Evolutionary conservation across 345 rosid species (phyloP).

Genomic region (Citrus inodora): DNA sequence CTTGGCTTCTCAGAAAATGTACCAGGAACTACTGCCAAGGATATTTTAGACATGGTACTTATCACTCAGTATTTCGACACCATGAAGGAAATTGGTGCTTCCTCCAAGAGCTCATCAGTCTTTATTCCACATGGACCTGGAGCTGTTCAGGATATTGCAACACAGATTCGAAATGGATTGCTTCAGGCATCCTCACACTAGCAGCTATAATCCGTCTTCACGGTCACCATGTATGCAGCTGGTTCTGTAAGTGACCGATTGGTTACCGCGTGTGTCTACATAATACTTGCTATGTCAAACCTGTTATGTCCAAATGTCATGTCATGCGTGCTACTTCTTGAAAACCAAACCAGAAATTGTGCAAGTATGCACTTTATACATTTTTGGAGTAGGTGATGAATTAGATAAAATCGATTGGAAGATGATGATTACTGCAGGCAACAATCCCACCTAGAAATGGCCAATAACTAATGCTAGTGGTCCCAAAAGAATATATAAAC

Average conservation of each 20-base stretch:
- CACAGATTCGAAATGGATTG: constrained; percentile 28
- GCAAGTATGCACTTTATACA: too few relatives aligned
- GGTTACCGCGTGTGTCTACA: too few relatives aligned
- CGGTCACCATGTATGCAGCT: too few relatives aligned
- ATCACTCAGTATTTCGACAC: constrained; percentile 29
- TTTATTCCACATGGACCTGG: constrained; percentile 36
- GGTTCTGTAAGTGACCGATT: too few relatives aligned
- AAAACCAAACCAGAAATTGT: too few relatives aligned
- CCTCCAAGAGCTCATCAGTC: constrained; percentile 26
- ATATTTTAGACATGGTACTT: constrained; percentile 24
- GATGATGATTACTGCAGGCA: neutral
- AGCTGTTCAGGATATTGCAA: constrained; percentile 24
- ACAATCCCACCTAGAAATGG: neutral
- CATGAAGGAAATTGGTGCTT: constrained; percentile 31
- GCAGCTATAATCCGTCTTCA: neutral
- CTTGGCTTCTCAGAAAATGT: constrained; percentile 51
- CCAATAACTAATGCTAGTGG: neutral
- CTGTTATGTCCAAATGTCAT: neutral
- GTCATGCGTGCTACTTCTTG: too few relatives aligned
- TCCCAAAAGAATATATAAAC: neutral
- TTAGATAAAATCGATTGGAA: neutral
- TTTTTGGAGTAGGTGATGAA: too few relatives aligned
- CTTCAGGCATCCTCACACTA: constrained; percentile 21
- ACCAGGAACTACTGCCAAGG: constrained; percentile 43
- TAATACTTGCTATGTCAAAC: neutral